Conservation (phyloP, 164 flowering plant genomes). For the Akebia trifoliata region DNA sequence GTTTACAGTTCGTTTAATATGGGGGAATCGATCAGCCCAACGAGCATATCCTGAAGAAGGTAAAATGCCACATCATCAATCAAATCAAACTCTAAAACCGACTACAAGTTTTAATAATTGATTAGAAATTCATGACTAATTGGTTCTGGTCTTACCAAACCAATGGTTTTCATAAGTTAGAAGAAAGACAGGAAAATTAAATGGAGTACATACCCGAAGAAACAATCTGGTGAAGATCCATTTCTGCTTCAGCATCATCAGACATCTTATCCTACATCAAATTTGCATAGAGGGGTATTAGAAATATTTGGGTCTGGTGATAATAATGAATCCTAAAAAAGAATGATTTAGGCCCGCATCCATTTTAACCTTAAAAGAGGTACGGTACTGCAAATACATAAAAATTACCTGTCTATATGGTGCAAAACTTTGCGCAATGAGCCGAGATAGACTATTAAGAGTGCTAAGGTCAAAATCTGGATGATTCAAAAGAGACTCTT, state of each 20-base stretch:
- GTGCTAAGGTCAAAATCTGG: conserved; percentile 34
- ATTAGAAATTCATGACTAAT: too few species aligned
- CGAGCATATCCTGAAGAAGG: conserved; percentile 49
- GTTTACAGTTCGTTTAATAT: conserved; percentile 41
- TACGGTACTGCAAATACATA: background rate
- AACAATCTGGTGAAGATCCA: conserved; percentile 63
- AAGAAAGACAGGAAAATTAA: conserved; percentile 5
- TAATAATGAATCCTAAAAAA: background rate
- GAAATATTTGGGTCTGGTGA: background rate
- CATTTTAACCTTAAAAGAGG: conserved; percentile 6
- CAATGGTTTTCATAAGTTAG: too few species aligned
- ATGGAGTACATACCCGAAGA: conserved; percentile 35
- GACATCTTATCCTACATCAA: conserved; percentile 27
- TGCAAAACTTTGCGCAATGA: conserved; percentile 59
- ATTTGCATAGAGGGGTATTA: background rate
- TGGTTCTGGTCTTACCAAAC: too few species aligned
- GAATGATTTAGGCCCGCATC: background rate
- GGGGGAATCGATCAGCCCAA: conserved; percentile 67
- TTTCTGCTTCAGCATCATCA: conserved; percentile 26
- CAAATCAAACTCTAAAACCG: too few species aligned
- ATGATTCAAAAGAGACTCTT: conserved; percentile 52
- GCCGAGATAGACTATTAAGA: conserved; percentile 39
- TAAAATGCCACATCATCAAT: background rate
- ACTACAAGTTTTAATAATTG: too few species aligned
- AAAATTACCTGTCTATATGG: conserved; percentile 45